These are phyloP conservation scores for Tetraselmis striata DNA, from an alignment of 139 green algal species.

Conservation along the genomic window DNA sequence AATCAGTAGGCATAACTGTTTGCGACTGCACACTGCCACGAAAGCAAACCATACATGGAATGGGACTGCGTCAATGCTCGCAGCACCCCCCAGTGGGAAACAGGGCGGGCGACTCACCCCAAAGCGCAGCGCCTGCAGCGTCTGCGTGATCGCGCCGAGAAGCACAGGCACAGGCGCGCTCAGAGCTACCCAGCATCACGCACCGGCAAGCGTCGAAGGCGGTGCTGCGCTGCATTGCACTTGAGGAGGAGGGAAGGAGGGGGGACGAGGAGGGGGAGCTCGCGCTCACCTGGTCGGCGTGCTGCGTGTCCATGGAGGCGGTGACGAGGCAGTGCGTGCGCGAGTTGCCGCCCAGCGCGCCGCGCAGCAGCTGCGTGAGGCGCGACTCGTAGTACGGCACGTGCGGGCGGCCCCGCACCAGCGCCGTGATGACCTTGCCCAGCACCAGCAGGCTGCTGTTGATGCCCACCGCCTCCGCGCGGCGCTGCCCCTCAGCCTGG, in stretches of 20 bases:
- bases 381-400: conserved; percentile 8
- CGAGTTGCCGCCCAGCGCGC: neutral
- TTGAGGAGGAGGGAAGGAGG: too few species aligned
- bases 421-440: neutral
- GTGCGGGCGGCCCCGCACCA: neutral
- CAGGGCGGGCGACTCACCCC: too few species aligned
- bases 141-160: too few species aligned
- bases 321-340: neutral
- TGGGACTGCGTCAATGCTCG: too few species aligned
- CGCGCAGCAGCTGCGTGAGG: conserved; percentile 1
- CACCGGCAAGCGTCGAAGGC: too few species aligned
- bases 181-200: too few species aligned
- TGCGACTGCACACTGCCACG: too few species aligned
- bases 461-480: conserved; percentile 7
- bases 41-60: too few species aligned
- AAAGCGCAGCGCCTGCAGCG: neutral
- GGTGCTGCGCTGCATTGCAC: too few species aligned
- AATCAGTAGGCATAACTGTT: too few species aligned
- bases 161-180: too few species aligned
- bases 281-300: neutral
- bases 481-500: neutral
- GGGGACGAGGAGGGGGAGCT: neutral
- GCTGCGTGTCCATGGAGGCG: neutral
- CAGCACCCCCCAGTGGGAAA: too few species aligned
- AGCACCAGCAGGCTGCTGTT: conserved; percentile 6